Percentiles rank a stretch among this genome's conserved stretches.
These are phyloP conservation scores for Aspergillus hancockii DNA, from an alignment of 495 filamentous ascomycete species.

Conservation along the genomic window DNA sequence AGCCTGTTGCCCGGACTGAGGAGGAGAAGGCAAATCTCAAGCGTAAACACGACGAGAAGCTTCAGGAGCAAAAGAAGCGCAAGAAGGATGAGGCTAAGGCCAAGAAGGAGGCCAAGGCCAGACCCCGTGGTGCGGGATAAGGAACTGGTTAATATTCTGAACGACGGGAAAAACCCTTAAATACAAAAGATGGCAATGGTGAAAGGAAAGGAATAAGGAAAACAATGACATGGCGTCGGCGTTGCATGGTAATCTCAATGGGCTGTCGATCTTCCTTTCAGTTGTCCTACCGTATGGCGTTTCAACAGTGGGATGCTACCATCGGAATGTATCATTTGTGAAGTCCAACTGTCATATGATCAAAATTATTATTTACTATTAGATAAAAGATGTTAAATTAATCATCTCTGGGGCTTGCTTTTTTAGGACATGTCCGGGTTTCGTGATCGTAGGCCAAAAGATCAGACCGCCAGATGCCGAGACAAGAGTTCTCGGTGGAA, in stretches of 20 bases:
- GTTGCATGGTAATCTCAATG: neutral
- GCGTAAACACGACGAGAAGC: conserved; percentile 89
- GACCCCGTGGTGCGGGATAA: conserved; percentile 71
- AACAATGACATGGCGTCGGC: conserved; percentile 1
- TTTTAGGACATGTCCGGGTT: neutral
- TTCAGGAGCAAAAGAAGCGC: conserved; percentile 89
- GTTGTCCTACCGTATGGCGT: neutral
- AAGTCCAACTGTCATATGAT: neutral
- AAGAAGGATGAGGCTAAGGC: conserved; percentile 81
- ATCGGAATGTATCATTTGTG: neutral
- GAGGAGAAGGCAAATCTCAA: conserved; percentile 80
- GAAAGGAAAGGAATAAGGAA: neutral
- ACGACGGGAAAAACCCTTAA: neutral
- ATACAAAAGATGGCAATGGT: neutral
- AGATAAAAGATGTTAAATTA: neutral
- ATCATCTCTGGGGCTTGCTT: neutral
- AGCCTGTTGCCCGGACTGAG: conserved; percentile 83
- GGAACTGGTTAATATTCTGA: neutral
- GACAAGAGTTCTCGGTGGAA: neutral
- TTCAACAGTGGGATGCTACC: neutral
- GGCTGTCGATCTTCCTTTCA: neutral
- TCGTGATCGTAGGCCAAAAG: neutral
- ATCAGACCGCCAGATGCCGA: neutral
- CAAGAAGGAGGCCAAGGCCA: conserved; percentile 87
- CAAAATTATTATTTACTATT: neutral